Conservation (phyloP, 164 flowering plant species). For the Magnolia kwangsiensis region DNA sequence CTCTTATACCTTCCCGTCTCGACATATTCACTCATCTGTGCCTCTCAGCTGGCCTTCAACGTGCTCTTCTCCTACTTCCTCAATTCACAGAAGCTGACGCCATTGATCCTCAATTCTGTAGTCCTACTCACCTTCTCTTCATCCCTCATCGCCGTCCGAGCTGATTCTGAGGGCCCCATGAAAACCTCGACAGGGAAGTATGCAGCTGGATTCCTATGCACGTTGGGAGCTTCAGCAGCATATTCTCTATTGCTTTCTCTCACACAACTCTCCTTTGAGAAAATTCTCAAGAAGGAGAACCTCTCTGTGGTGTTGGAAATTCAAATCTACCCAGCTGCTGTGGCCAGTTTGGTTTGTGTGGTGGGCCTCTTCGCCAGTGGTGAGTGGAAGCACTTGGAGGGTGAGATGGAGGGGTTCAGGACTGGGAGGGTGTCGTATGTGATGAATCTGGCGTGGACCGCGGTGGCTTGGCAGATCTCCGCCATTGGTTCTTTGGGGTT, state of each 20-base stretch:
- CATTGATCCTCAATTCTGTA: slow-evolving; percentile 18
- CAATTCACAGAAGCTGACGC: slow-evolving; percentile 27
- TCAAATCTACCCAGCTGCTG: slow-evolving; percentile 23
- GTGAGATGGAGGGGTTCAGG: slow-evolving; percentile 20
- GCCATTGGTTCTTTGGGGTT: slow-evolving; percentile 26
- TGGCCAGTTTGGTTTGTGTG: slow-evolving; percentile 21
- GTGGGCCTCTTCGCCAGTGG: slow-evolving; percentile 31
- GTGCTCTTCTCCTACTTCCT: slow-evolving; percentile 26
- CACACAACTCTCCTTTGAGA: slow-evolving; percentile 22
- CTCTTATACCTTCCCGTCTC: slow-evolving; percentile 30
- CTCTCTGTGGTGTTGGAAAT: slow-evolving; percentile 19
- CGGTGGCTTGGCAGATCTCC: slow-evolving; percentile 24
- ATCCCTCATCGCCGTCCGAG: slow-evolving; percentile 20
- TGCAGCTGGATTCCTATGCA: slow-evolving; percentile 22
- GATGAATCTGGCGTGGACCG: slow-evolving; percentile 29
- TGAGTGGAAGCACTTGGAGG: slow-evolving; percentile 25
- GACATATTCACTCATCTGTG: slow-evolving; percentile 28
- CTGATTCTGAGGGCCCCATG: slow-evolving; percentile 7
- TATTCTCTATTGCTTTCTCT: slow-evolving; percentile 26
- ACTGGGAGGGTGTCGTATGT: slow-evolving; percentile 25
- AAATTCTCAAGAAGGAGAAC: slow-evolving; percentile 16
- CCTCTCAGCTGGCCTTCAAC: slow-evolving; percentile 30
- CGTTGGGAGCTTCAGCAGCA: slow-evolving; percentile 28
- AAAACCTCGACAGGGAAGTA: slow-evolving; percentile 14
- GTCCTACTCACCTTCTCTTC: slow-evolving; percentile 23